Conservation (phyloP, 768 basidiomycete species). For the Boletus subcaerulescens region DNA sequence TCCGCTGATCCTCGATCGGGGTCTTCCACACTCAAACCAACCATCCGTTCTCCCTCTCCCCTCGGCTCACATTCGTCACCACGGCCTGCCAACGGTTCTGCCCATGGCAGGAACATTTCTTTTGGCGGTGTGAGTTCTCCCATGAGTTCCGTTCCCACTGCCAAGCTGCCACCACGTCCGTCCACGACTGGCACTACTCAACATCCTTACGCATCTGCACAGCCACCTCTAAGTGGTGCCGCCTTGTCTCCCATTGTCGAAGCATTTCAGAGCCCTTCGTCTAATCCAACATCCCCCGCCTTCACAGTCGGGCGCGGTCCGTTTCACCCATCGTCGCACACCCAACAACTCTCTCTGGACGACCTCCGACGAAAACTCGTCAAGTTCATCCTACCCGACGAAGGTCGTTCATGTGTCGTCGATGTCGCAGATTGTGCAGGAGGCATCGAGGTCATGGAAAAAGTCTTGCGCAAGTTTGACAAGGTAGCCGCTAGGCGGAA, state of each 20-base stretch:
- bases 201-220: conserved; percentile 63
- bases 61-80: conserved; percentile 23
- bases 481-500: conserved; percentile 49
- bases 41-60: conserved; percentile 37
- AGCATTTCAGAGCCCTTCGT: conserved; percentile 39
- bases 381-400: conserved; percentile 85
- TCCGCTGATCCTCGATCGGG: conserved; percentile 61
- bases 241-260: conserved; percentile 76
- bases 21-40: conserved; percentile 40
- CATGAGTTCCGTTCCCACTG: conserved; percentile 29
- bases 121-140: conserved; percentile 43
- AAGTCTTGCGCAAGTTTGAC: conserved; percentile 86
- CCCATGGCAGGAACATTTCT: conserved; percentile 55
- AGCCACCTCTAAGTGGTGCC: conserved; percentile 37
- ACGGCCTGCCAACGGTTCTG: conserved; percentile 42
- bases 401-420: conserved; percentile 72
- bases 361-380: conserved; percentile 82
- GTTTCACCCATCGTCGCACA: conserved; percentile 46
- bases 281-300: conserved; percentile 48
- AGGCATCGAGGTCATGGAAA: conserved; percentile 84
- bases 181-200: conserved; percentile 40
- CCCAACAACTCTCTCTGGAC: conserved; percentile 55
- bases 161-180: conserved; percentile 45
- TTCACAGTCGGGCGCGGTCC: conserved; percentile 62
- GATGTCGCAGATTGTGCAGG: conserved; percentile 78